These are phyloP conservation scores for Omphalotus guepiniiformis DNA, from an alignment of 768 basidiomycete genomes.

Conservation along the genomic window DNA sequence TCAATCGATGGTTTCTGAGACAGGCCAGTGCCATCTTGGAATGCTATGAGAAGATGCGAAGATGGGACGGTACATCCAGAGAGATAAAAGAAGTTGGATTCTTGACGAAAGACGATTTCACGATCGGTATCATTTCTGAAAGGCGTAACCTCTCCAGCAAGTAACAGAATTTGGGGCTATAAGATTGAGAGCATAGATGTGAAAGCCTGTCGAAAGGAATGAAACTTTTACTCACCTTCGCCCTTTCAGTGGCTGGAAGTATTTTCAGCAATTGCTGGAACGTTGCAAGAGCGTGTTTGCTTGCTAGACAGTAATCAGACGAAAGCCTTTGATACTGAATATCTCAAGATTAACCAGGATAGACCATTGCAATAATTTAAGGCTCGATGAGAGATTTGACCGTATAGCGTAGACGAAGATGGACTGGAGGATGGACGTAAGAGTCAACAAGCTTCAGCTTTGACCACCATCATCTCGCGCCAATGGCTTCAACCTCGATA, in stretches of 20 bases:
- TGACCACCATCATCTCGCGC: conserved; percentile 19
- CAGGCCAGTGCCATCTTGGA: conserved; percentile 45
- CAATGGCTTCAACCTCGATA: conserved; percentile 35
- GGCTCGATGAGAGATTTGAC: not conserved
- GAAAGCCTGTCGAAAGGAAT: not conserved
- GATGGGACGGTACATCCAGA: conserved; percentile 75
- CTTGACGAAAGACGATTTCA: conserved; percentile 63
- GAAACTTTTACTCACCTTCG: conserved; percentile 43
- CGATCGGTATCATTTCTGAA: conserved; percentile 85
- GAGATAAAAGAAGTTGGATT: conserved; percentile 88
- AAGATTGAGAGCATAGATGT: conserved; percentile 2
- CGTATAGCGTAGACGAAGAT: too few species aligned
- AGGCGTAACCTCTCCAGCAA: conserved; percentile 58
- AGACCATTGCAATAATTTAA: not conserved
- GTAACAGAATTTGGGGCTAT: conserved; percentile 66
- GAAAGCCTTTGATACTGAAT: not conserved
- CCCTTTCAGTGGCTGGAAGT: conserved; percentile 43
- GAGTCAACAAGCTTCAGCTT: not conserved
- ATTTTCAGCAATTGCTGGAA: conserved; percentile 47
- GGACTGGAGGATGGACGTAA: not conserved
- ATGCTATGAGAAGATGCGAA: conserved; percentile 61
- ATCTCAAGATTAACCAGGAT: not conserved
- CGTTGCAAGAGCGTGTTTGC: conserved; percentile 46
- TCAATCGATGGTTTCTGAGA: conserved; percentile 41
- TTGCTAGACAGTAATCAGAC: not conserved